These are phyloP conservation scores for Coffea humblotiana DNA, from an alignment of 305 asterid genomes.

Conservation along the genomic window DNA sequence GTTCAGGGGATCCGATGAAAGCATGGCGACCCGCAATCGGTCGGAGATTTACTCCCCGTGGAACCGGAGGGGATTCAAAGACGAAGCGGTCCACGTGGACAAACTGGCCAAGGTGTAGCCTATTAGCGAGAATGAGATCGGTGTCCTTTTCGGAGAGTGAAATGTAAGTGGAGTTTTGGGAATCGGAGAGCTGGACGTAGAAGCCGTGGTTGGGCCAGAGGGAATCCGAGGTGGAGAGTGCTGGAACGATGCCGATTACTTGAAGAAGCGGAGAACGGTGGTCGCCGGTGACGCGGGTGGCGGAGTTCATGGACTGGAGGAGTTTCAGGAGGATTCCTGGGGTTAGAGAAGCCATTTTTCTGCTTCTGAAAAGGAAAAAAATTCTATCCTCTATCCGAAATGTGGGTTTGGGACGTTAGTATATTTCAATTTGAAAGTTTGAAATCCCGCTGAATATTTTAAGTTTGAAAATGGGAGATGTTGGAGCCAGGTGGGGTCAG, in stretches of 20 bases:
- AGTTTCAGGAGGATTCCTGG: constrained; percentile 86
- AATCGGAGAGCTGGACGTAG: constrained; percentile 88
- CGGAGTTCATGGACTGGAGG: constrained; percentile 84
- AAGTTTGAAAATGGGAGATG: constrained; percentile 19
- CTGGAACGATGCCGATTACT: constrained; percentile 81
- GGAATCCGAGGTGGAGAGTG: constrained; percentile 70
- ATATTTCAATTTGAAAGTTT: constrained; percentile 20
- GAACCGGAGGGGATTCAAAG: constrained; percentile 71
- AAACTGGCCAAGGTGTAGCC: constrained; percentile 92
- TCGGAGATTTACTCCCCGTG: constrained; percentile 63
- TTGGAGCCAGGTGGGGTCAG: not conserved
- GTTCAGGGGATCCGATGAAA: constrained; percentile 77
- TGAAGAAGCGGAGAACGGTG: constrained; percentile 96
- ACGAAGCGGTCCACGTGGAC: constrained; percentile 72
- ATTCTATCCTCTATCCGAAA: not conserved
- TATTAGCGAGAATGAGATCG: constrained; percentile 74
- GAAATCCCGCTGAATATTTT: constrained; percentile 22
- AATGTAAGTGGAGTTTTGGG: constrained; percentile 83
- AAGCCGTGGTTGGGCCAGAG: constrained; percentile 83
- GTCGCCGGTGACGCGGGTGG: constrained; percentile 80
- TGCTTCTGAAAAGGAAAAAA: too few species aligned
- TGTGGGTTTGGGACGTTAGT: not conserved
- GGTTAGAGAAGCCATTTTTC: constrained; percentile 69
- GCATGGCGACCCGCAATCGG: constrained; percentile 75
- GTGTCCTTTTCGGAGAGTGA: constrained; percentile 80